phyloP scores from a whole-genome alignment of 441 rosid genomes.

The Pelargonium myrrhifolium region DNA sequence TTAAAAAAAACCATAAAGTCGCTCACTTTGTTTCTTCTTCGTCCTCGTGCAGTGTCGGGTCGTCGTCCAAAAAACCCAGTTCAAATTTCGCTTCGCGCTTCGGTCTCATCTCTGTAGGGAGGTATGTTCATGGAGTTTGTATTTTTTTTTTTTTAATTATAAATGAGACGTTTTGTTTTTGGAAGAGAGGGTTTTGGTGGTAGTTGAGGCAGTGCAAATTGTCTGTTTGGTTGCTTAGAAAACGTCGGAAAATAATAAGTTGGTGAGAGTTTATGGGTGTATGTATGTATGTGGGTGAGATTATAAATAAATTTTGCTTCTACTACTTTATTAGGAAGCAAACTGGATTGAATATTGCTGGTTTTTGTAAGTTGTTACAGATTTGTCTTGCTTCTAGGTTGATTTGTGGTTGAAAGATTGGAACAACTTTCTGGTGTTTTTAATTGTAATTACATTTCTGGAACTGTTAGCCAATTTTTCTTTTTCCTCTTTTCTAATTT shows the following conservation, averaged over 20 bases:
- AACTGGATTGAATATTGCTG: conserved; percentile 19
- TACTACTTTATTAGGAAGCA: neutral
- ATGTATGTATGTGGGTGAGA: neutral
- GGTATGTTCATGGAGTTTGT: neutral
- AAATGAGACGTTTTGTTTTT: neutral
- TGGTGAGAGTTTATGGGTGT: conserved; percentile 12
- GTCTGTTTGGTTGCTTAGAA: conserved; percentile 24
- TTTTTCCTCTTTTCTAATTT: neutral
- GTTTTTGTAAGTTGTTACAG: conserved; percentile 18
- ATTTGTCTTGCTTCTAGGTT: conserved; percentile 22
- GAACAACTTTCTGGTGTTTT: neutral
- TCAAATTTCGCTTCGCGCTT: neutral
- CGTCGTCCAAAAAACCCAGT: neutral
- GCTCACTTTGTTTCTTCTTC: neutral
- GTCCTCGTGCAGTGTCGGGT: neutral
- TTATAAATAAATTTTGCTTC: conserved; percentile 2
- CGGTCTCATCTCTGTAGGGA: neutral
- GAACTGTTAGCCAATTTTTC: neutral
- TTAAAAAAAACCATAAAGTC: neutral
- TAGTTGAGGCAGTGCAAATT: neutral
- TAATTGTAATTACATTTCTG: neutral
- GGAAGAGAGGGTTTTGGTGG: neutral
- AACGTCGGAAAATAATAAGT: conserved; percentile 14
- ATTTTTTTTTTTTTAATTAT: neutral
- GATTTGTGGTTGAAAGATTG: conserved; percentile 4